Evolutionary conservation across 2,329 filamentous ascomycete species (phyloP), one percentile per base, ranked within the genome.

Genomic region (Aspergillus sp.): DNA sequence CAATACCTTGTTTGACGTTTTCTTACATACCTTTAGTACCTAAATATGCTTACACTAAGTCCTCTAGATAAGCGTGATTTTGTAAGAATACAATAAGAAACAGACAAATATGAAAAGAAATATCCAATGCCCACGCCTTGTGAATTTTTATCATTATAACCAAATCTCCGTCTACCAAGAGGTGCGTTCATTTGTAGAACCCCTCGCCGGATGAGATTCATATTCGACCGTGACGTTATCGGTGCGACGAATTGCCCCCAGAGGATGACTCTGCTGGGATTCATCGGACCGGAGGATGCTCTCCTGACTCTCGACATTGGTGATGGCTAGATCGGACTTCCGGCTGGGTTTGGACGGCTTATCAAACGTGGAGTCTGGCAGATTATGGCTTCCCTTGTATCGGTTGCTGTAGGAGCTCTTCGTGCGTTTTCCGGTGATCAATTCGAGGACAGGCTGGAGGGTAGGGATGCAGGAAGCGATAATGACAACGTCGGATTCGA

Each of bases 391-490:
- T 10, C 53, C 52, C 20, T 58, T 58, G 45, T 58, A 52, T 19
- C 41, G 50, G 20, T 58, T 55, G 25, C 53, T 53, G 44, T 61
- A 54, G 1, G 62, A 59, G 34, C 50, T 50, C n/a, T 54, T 49
- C 13, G 52, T 47, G 56, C 60, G 57, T 13, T 53, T 58, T 3
- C 61, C 56, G 17, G 58, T 55, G 17, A 61, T 49, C 1, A 64
- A 49, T 45, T 71, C 72, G 41, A 69, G 55, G 1, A 71, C 52
- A 2, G 69, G 69, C 17, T 60, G 60, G 1, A 72, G 58, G 29
- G 65, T 70, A 7, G 69, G 69, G 36, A 72, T 71, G 57, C 69
- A 71, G 3, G 66, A 63, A 10, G 68, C 68, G 43, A 71, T 66
- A 42, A 72, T 66, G 55, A 70, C 58, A 32, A 65, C 58, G 50